Evolutionary conservation across 768 basidiomycete species (phyloP).

Genomic region (Suillus fuscotomentosus): DNA sequence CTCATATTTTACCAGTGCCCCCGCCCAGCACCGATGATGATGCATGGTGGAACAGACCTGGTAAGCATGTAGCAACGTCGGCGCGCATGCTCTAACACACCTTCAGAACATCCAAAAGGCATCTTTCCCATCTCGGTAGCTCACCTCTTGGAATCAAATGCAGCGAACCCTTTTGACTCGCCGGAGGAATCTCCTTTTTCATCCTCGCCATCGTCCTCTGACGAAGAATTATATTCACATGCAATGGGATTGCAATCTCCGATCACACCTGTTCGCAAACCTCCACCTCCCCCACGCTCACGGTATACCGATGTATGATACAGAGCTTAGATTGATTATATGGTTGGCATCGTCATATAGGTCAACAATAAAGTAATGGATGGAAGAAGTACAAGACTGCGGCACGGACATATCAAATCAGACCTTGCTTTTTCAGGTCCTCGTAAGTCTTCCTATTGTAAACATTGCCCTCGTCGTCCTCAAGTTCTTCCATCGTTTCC

Average conservation of each 20-base stretch:
- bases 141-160: constrained; percentile 20
- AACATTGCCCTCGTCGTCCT: constrained; percentile 98
- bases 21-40: constrained; percentile 76
- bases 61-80: constrained; percentile 35
- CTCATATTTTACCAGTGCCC: constrained; percentile 54
- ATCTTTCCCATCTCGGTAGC: constrained; percentile 44
- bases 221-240: constrained; percentile 80
- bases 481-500: constrained; percentile 96
- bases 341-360: constrained; percentile 4
- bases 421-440: constrained; percentile 92
- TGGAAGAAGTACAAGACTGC: constrained; percentile 6
- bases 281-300: constrained; percentile 24
- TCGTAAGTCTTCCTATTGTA: constrained; percentile 99
- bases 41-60: constrained; percentile 78
- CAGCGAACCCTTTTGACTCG: constrained; percentile 74
- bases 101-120: constrained; percentile 58
- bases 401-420: constrained; percentile 51
- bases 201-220: constrained; percentile 78
- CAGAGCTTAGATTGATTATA: constrained; percentile 4
- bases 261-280: constrained; percentile 43
- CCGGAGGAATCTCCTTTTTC: constrained; percentile 62
- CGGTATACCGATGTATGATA: constrained; percentile 9
- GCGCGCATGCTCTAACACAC: constrained; percentile 6
- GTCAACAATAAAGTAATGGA: constrained; percentile 8
- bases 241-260: constrained; percentile 71